These are phyloP conservation scores for Aurinia saxatilis DNA, from an alignment of 345 rosid species.

Conservation along the genomic window DNA sequence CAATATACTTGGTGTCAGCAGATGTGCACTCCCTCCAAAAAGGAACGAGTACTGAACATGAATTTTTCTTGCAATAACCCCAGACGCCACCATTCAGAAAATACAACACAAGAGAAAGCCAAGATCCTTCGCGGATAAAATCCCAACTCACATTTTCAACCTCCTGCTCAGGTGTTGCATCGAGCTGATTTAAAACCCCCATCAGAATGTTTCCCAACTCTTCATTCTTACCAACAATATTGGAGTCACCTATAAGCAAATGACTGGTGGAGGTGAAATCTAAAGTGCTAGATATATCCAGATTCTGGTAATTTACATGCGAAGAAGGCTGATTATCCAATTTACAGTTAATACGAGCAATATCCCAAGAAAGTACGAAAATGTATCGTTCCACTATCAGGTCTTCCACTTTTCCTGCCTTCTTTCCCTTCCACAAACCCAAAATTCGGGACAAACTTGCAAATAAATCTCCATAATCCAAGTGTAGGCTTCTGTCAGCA, in stretches of 20 bases:
- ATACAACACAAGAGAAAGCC: constrained; percentile 70
- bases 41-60: constrained; percentile 38
- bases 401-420: constrained; percentile 63
- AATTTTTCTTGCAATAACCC: constrained; percentile 41
- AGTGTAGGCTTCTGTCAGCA: constrained; percentile 37
- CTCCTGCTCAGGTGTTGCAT: constrained; percentile 34
- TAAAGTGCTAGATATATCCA: constrained; percentile 41
- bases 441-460: constrained; percentile 52
- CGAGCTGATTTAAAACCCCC: constrained; percentile 41
- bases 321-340: constrained; percentile 34
- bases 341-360: constrained; percentile 35
- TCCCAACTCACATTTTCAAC: constrained; percentile 72
- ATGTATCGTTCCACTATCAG: constrained; percentile 84
- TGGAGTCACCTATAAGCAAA: constrained; percentile 38
- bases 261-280: constrained; percentile 53
- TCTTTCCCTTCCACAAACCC: constrained; percentile 77
- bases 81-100: constrained; percentile 55
- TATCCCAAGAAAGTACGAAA: constrained; percentile 77
- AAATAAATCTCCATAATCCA: constrained; percentile 49
- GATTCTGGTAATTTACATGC: constrained; percentile 32
- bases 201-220: constrained; percentile 39
- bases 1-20: constrained; percentile 37
- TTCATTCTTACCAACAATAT: constrained; percentile 35
- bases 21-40: constrained; percentile 43
- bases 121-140: constrained; percentile 66